These are phyloP conservation scores for Colletotrichum paranaense DNA, from an alignment of 2,329 filamentous ascomycete genomes.

Conservation along the genomic window DNA sequence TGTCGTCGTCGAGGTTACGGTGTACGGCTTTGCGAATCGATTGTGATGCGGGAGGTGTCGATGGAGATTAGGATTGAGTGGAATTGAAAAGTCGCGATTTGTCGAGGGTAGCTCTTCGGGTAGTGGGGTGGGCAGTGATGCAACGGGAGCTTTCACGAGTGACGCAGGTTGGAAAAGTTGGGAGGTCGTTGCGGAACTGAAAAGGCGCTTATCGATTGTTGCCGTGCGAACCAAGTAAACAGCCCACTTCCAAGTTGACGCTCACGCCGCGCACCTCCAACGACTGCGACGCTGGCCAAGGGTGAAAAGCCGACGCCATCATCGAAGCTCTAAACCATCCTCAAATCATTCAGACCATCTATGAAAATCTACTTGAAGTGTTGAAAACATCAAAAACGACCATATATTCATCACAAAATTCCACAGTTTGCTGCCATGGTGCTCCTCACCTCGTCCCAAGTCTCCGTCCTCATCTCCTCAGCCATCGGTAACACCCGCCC, in stretches of 20 bases:
- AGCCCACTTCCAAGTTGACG: slow-evolving; percentile 26
- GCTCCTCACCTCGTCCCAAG: slow-evolving; percentile 76
- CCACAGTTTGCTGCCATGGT: slow-evolving; percentile 42
- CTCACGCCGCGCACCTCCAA: slow-evolving; percentile 14
- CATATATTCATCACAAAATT: background rate
- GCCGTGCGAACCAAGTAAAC: slow-evolving; percentile 51
- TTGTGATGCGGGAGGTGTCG: slow-evolving; percentile 23
- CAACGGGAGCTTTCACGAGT: background rate
- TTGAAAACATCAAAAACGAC: background rate
- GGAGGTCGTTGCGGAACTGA: background rate
- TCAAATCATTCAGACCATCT: background rate
- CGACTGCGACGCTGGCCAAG: slow-evolving; percentile 5
- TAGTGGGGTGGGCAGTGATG: background rate
- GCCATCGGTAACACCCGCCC: slow-evolving; percentile 65
- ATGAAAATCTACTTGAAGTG: background rate
- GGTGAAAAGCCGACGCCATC: background rate
- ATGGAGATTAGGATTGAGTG: slow-evolving; percentile 21
- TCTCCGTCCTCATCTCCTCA: slow-evolving; percentile 74
- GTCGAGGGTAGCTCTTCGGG: background rate
- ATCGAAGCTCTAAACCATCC: background rate
- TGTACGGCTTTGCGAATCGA: background rate
- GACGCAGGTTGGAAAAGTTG: slow-evolving; percentile 27
- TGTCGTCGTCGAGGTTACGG: slow-evolving; percentile 31
- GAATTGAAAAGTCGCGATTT: background rate
- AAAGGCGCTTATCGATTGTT: slow-evolving; percentile 56